phyloP scores from a whole-genome alignment of 495 filamentous ascomycete species.

The Penicillium samsonianum region DNA sequence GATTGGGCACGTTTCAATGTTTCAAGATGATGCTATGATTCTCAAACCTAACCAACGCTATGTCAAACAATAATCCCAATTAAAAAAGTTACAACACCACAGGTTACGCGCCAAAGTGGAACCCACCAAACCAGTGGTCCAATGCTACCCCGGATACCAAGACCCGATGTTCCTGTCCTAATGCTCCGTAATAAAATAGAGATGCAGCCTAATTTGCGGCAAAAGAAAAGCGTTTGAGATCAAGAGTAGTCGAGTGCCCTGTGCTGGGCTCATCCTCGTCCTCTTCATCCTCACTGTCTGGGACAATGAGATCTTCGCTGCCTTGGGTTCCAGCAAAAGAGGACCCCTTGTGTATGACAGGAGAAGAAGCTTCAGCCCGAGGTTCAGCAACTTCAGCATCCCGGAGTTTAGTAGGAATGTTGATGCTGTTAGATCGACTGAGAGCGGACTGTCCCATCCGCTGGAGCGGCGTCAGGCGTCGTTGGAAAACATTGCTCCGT shows the following conservation, averaged over 20 bases:
- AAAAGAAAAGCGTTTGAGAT: conserved; percentile 60
- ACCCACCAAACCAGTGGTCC: conserved; percentile 10
- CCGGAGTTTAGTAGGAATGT: conserved; percentile 27
- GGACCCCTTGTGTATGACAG: conserved; percentile 4
- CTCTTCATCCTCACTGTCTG: conserved; percentile 66
- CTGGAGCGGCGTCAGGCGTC: conserved; percentile 49
- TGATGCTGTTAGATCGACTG: conserved; percentile 43
- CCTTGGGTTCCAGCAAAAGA: conserved; percentile 43
- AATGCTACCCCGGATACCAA: conserved; percentile 19
- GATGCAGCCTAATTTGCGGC: conserved; percentile 31
- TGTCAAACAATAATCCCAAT: conserved; percentile 9
- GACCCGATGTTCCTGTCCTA: conserved; percentile 13
- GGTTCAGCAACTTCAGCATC: conserved; percentile 14
- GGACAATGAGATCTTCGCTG: conserved; percentile 75
- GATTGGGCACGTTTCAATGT: background rate
- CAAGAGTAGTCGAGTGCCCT: conserved; percentile 30
- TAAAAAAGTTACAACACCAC: conserved; percentile 4
- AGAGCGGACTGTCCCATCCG: conserved; percentile 50
- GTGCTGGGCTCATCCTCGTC: conserved; percentile 30
- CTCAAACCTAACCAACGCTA: conserved; percentile 16
- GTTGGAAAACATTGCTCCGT: conserved; percentile 22
- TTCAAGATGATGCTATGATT: conserved; percentile 1
- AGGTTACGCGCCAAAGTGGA: conserved; percentile 13
- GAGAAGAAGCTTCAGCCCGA: conserved; percentile 9
- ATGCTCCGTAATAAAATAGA: conserved; percentile 22